Percentiles rank a stretch among this genome's conserved stretches.
phyloP scores from a whole-genome alignment of 2,329 filamentous ascomycete species.

The Colletotrichum sp. region DNA sequence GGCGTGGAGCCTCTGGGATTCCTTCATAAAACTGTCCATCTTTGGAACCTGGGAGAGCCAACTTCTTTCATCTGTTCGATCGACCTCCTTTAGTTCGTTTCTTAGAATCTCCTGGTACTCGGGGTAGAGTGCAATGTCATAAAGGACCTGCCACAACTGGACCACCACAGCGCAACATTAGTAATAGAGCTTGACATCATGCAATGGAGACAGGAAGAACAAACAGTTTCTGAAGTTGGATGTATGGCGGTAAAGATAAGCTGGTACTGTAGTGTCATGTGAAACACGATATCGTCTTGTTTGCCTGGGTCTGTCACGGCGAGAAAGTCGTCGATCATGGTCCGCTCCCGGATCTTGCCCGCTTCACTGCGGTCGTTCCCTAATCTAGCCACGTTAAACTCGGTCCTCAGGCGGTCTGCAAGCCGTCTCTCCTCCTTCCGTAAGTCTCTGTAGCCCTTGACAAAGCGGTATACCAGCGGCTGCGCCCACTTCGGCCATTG shows the following conservation, averaged over 20 bases:
- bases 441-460: background rate
- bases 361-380: background rate
- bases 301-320: background rate
- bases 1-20: background rate
- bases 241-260: background rate
- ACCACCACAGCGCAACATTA: background rate
- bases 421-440: background rate
- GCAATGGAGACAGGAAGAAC: background rate
- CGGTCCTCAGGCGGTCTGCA: background rate
- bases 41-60: background rate
- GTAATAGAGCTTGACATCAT: background rate
- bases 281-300: background rate
- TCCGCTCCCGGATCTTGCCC: background rate
- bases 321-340: background rate
- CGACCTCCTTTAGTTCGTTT: background rate
- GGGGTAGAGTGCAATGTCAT: background rate
- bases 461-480: background rate
- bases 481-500: background rate
- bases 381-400: background rate
- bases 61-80: background rate
- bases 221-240: background rate
- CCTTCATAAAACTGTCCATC: conserved; percentile 11
- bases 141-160: background rate
- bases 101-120: background rate
- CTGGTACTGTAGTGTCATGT: conserved; percentile 1